Evolutionary conservation across 2,329 filamentous ascomycete genomes (phyloP), one percentile per base, ranked within the genome.

Genomic region (Didymella arachidicola): DNA sequence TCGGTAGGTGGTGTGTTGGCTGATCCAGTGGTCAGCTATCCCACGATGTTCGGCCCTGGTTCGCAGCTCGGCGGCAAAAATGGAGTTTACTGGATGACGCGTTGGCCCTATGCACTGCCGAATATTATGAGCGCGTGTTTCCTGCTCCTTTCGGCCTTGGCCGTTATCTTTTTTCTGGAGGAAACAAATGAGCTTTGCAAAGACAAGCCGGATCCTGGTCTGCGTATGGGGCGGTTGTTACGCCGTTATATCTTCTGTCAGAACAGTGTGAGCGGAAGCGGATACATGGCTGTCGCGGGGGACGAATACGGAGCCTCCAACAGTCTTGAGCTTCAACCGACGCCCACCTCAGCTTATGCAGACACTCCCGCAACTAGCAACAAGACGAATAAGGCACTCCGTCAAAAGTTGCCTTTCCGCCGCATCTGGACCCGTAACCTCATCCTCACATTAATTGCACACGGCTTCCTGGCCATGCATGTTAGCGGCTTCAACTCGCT

Each of bases 91-190:
- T 90, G 89, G 87, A 86, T 90, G 80, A 79, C 77, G 19, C 76
- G 78, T 48, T 91, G 86, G 75, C 89, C 89, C 0, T 92, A 89
- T 75, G 87, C 87, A 1, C 77, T 92, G 38, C 89, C 89, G 0
- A 91, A 89, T 67, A 74, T 92, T 0, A 78, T 90, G 48, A 90
- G 87, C 67, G 86, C 86, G 1, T 60, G 82, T 0, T 87, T 89
- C 56, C 81, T 92, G 11, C 72, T 85, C 3, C 68, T 79, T 1
- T 85, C 87, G 0, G 81, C 84, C 0, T 48, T 83, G 4, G 77
- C 82, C 2, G 82, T 89, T 2, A 79, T 89, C 55, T 79, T 91
- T 25, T 88, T 86, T 12, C 80, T 92, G 1, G 87, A 92, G 72
- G 89, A 91, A 62, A 82, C 81, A 0, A 73, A 77, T 44, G 79